Percentiles rank a stretch among this genome's conserved stretches.
phyloP scores from a whole-genome alignment of 768 basidiomycete species.

The Trametes villosa region DNA sequence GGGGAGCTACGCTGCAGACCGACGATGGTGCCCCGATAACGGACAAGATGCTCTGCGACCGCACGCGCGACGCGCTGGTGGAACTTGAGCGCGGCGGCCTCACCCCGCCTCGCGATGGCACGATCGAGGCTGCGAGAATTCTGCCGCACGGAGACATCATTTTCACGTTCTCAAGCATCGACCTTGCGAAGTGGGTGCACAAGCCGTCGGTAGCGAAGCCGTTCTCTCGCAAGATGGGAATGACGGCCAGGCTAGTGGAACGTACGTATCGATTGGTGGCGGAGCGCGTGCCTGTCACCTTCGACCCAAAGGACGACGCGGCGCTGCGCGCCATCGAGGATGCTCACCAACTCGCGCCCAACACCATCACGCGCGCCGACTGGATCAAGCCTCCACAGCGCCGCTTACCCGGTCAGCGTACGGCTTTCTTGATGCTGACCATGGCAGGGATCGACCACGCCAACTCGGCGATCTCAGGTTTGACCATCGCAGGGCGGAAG shows the following conservation, averaged over 20 bases:
- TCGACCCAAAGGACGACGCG: neutral
- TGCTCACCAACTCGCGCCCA: too few relatives aligned
- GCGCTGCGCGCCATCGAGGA: neutral
- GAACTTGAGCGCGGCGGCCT: too few relatives aligned
- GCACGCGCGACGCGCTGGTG: too few relatives aligned
- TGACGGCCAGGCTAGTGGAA: neutral
- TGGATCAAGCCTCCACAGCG: constrained; percentile 34
- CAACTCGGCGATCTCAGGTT: constrained; percentile 24
- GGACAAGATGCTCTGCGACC: too few relatives aligned
- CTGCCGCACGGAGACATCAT: constrained; percentile 1
- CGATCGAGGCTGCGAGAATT: neutral
- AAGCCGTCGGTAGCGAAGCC: neutral
- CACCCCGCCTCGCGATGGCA: neutral
- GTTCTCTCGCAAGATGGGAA: constrained; percentile 7
- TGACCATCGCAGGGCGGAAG: too few relatives aligned
- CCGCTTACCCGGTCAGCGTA: constrained; percentile 22
- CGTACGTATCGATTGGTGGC: constrained; percentile 3
- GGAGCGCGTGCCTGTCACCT: constrained; percentile 1
- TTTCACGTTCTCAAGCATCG: neutral
- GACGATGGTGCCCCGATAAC: too few relatives aligned
- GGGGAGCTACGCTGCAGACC: too few relatives aligned
- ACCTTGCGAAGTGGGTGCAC: neutral
- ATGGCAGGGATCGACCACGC: constrained; percentile 26
- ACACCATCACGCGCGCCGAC: constrained; percentile 7
- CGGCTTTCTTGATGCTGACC: constrained; percentile 30